Evolutionary conservation across 2,329 filamentous ascomycete genomes (phyloP).

Genomic region (Neonectria faginata): DNA sequence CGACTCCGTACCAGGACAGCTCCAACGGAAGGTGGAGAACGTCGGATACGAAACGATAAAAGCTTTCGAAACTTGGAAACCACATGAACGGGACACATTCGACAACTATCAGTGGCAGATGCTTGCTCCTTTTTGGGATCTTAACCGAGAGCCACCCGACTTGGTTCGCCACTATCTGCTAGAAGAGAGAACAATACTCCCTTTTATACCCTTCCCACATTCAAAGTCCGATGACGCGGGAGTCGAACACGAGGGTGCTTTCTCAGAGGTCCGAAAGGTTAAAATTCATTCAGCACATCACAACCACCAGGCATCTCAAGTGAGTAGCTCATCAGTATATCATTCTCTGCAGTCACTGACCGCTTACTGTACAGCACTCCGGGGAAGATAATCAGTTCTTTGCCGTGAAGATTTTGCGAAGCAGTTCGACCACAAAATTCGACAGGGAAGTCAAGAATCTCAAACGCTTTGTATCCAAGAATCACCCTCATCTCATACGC

Average conservation of each 20-base stretch:
- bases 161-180: neutral
- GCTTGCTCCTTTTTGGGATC: neutral
- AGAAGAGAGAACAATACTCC: neutral
- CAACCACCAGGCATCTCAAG: neutral
- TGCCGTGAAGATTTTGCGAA: neutral
- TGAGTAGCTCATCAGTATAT: neutral
- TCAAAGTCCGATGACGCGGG: neutral
- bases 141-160: neutral
- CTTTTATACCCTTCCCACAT: neutral
- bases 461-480: neutral
- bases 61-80: neutral
- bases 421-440: neutral
- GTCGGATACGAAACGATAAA: neutral
- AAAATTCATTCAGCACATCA: slow-evolving; percentile 8
- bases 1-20: neutral
- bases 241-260: neutral
- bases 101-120: neutral
- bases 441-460: neutral
- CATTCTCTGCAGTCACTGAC: no score
- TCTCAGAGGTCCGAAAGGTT: neutral
- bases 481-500: neutral
- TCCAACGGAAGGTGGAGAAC: neutral
- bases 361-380: no score
- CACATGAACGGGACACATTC: neutral
- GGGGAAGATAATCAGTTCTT: neutral